Evolutionary conservation across 2,329 filamentous ascomycete genomes (phyloP).

Genomic region (Fusarium sororula): DNA sequence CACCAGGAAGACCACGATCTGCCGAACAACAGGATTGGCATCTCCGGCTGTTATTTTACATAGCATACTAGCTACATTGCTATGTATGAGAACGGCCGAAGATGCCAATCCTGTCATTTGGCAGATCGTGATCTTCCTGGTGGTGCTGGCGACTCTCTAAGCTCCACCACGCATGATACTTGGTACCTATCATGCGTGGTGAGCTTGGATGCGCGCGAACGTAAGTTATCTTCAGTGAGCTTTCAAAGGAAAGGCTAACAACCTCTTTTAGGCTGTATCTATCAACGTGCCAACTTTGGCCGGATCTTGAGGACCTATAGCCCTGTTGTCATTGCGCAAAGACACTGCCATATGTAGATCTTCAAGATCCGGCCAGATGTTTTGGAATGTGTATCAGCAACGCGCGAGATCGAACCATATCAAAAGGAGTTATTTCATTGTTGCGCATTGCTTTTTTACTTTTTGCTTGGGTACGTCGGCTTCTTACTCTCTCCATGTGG

Average conservation of each 20-base stretch:
- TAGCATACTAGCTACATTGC: background rate
- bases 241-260: background rate
- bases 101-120: background rate
- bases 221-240: background rate
- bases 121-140: background rate
- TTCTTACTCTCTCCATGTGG: fast-evolving
- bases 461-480: background rate
- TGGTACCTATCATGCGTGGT: background rate
- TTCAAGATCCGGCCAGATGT: background rate
- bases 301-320: background rate
- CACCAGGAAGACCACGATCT: background rate
- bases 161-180: background rate
- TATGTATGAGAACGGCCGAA: background rate
- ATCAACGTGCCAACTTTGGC: background rate
- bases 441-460: background rate
- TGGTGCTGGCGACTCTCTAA: background rate
- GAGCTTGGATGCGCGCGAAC: background rate
- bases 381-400: background rate
- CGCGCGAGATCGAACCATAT: background rate
- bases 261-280: background rate
- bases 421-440: background rate
- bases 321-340: background rate
- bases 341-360: background rate
- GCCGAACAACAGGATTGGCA: background rate
- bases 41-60: background rate